Evolutionary conservation across 768 basidiomycete genomes (phyloP).

Genomic region (Leccinum disarticulatum): DNA sequence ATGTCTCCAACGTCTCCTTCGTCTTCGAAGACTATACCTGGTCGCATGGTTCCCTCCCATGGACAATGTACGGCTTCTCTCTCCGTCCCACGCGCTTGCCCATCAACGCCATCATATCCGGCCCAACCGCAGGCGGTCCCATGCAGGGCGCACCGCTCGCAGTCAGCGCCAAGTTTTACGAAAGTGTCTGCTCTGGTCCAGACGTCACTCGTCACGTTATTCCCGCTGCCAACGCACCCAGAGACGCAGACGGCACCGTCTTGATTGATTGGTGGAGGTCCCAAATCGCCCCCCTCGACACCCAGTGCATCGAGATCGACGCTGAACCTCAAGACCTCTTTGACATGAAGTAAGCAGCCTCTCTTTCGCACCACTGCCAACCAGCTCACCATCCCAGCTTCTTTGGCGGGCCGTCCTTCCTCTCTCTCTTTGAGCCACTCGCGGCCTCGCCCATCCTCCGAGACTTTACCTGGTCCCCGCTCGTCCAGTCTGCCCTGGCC

Average conservation of each 20-base stretch:
- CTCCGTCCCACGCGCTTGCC: conserved; percentile 54
- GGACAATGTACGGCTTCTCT: conserved; percentile 53
- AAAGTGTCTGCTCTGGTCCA: conserved; percentile 42
- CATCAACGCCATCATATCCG: conserved; percentile 56
- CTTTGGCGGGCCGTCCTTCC: conserved; percentile 42
- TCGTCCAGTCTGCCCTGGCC: conserved; percentile 48
- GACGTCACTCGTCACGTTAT: conserved; percentile 34
- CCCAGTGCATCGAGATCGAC: conserved; percentile 47
- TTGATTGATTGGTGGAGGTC: conserved; percentile 53
- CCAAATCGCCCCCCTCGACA: conserved; percentile 35
- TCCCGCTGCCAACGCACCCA: conserved; percentile 37
- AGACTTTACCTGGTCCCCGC: conserved; percentile 54
- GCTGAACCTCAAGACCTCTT: conserved; percentile 42
- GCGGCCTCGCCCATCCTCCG: conserved; percentile 47
- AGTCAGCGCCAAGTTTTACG: conserved; percentile 50
- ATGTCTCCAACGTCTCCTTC: conserved; percentile 49
- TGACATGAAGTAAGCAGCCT: conserved; percentile 44
- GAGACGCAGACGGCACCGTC: conserved; percentile 38
- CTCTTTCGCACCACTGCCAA: not conserved
- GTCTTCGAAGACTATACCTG: conserved; percentile 66
- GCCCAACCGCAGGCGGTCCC: conserved; percentile 53
- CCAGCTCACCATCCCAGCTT: conserved; percentile 32
- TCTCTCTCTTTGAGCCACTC: conserved; percentile 45
- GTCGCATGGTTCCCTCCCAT: conserved; percentile 54
- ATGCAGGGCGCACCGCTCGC: conserved; percentile 36